Percentiles rank a stretch among this genome's conserved stretches.
Conservation (phyloP, 1,284 basidiomycete genomes). For the Irpex sp. region DNA sequence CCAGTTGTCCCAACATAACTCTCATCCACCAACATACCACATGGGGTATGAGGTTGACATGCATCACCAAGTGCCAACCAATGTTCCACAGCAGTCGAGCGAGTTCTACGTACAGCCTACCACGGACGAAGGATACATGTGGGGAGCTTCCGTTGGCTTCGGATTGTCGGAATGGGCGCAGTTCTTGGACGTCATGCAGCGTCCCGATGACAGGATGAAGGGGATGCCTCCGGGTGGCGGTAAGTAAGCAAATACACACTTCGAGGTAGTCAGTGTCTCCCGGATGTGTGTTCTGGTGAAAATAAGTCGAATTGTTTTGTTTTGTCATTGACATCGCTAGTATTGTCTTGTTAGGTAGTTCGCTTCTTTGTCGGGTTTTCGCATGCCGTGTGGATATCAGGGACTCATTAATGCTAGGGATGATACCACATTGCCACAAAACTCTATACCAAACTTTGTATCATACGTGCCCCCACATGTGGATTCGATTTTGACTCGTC, state of each 20-base stretch:
- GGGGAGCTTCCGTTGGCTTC: slow-evolving; percentile 38
- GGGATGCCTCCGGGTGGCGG: not conserved
- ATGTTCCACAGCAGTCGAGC: slow-evolving; percentile 1
- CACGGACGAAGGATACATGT: slow-evolving; percentile 34
- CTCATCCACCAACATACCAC: slow-evolving; percentile 7
- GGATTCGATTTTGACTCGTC: not conserved
- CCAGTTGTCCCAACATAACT: not conserved
- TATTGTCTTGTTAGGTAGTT: not conserved
- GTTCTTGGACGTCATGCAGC: slow-evolving; percentile 44
- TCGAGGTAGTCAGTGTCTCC: not conserved
- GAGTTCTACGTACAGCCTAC: slow-evolving; percentile 23
- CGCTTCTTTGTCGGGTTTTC: not conserved
- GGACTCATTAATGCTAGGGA: not conserved
- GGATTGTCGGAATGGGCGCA: slow-evolving; percentile 39
- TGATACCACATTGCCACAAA: not conserved
- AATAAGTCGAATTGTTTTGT: no score
- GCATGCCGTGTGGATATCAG: not conserved
- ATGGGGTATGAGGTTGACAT: slow-evolving; percentile 3
- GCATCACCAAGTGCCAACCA: slow-evolving; percentile 13
- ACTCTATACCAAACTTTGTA: not conserved
- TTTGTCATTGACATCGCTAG: not conserved
- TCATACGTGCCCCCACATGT: not conserved
- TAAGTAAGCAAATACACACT: not conserved
- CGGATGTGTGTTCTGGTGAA: not conserved
- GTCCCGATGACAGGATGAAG: slow-evolving; percentile 20